Evolutionary conservation across 1,139 yeast species (phyloP), one percentile per base, ranked within the genome.

Genomic region (Yamadazyma triangularis): DNA sequence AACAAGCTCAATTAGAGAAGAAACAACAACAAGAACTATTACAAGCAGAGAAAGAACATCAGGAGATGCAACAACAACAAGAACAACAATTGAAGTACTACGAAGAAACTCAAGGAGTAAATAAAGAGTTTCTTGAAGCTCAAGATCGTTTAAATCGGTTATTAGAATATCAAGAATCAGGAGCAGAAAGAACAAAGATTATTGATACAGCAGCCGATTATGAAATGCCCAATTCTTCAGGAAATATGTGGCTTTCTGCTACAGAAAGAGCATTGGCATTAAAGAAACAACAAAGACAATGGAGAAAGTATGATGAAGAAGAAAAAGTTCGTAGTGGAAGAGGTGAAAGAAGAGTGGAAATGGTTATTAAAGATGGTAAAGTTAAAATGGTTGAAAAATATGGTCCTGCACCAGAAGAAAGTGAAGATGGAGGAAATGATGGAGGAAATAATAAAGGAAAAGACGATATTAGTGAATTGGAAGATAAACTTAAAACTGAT

Each of bases 151-250:
- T 91, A 28, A 83, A 84, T 26, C 80, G 77, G 16, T 61, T 93
- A 29, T 62, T 93, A 28, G 73, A 77, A 39, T 91, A 79, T 53
- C 98, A 93, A 52, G 87, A 76, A 2, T 78, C 91, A 8, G 85
- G 95, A 4, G 88, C 89, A 1, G 93, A 87, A 51, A 69, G 98
- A 51, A 91, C 97, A 0, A 79, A 76, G 46, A 88, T 93, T 41
- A 89, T 93, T 26, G 99, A 93, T 50, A 83, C 87, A 49, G 96
- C 95, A 0, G 78, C 95, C 5, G 98, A 93, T 52, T 91, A 79
- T 51, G 93, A 83, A 30, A 40, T 71, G 28, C 54, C 69, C 4
- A 60, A 73, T 0, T 48, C 61, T 4, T 73, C 74, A 28, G 60
- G 74, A 2, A 77, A 70, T 44, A 67, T 78, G 44, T 93, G 98